Percentiles rank a stretch among this genome's conserved stretches.
Conservation (phyloP, 768 basidiomycete species). For the Boletus huronensis region DNA sequence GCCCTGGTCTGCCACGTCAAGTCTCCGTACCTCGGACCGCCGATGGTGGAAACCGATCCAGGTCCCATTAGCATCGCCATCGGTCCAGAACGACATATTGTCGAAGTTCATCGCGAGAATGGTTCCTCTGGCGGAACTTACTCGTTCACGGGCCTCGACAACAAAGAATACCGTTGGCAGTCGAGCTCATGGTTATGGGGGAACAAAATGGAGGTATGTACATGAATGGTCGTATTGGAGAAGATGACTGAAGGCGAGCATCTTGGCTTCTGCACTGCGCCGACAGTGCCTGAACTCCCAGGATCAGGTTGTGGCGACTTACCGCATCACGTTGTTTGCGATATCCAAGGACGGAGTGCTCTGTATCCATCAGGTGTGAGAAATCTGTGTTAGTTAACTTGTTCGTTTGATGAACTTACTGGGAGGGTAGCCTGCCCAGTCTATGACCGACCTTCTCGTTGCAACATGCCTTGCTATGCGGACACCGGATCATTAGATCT, state of each 20-base stretch:
- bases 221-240: neutral
- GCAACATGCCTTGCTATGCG: slow-evolving; percentile 33
- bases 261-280: neutral
- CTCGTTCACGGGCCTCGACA: slow-evolving; percentile 25
- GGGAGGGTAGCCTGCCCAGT: slow-evolving; percentile 15
- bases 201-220: slow-evolving; percentile 23
- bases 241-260: neutral
- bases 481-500: slow-evolving; percentile 25
- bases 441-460: slow-evolving; percentile 29
- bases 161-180: slow-evolving; percentile 26
- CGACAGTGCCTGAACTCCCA: slow-evolving; percentile 24
- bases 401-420: slow-evolving; percentile 3
- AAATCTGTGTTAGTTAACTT: neutral
- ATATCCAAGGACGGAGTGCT: slow-evolving; percentile 32
- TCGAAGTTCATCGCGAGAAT: slow-evolving; percentile 12
- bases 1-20: slow-evolving; percentile 21
- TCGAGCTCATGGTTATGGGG: slow-evolving; percentile 9
- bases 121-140: slow-evolving; percentile 1
- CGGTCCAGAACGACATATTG: neutral
- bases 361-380: slow-evolving; percentile 27
- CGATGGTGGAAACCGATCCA: slow-evolving; percentile 6
- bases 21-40: slow-evolving; percentile 30
- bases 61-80: slow-evolving; percentile 21
- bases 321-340: slow-evolving; percentile 30
- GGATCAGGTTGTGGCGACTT: slow-evolving; percentile 27